phyloP scores from a whole-genome alignment of 495 filamentous ascomycete genomes.

The Penicillium roqueforti region DNA sequence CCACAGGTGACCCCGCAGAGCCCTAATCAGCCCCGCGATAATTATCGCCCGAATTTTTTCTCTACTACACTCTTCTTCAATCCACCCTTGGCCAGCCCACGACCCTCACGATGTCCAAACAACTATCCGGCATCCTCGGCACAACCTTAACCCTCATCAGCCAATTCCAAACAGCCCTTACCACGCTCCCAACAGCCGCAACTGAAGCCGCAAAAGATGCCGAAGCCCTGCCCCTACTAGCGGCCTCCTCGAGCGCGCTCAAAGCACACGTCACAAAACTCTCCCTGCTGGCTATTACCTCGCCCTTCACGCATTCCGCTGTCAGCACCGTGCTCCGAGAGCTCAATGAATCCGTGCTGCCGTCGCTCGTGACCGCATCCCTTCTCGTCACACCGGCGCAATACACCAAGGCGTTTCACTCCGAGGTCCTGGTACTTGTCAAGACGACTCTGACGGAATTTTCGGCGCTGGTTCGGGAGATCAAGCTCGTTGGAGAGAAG shows the following conservation, averaged over 20 bases:
- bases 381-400: conserved; percentile 55
- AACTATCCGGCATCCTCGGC: conserved; percentile 29
- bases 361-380: conserved; percentile 64
- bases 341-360: conserved; percentile 61
- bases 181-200: conserved; percentile 19
- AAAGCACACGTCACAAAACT: conserved; percentile 82
- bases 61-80: conserved; percentile 7
- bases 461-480: conserved; percentile 30
- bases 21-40: conserved; percentile 38
- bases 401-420: conserved; percentile 56
- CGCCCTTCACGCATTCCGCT: conserved; percentile 77
- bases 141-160: conserved; percentile 33
- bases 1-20: conserved; percentile 32
- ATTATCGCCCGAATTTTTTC: conserved; percentile 29
- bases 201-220: conserved; percentile 34
- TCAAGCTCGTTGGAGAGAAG: conserved; percentile 28
- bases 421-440: conserved; percentile 41
- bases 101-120: conserved; percentile 34
- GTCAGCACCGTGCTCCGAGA: conserved; percentile 62
- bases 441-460: conserved; percentile 39
- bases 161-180: conserved; percentile 39
- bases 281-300: conserved; percentile 75
- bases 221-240: conserved; percentile 55
- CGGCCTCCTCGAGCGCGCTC: conserved; percentile 61
- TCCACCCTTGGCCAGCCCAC: not conserved